phyloP scores from a whole-genome alignment of 2,329 filamentous ascomycete species.

The Niveomyces coronatus region DNA sequence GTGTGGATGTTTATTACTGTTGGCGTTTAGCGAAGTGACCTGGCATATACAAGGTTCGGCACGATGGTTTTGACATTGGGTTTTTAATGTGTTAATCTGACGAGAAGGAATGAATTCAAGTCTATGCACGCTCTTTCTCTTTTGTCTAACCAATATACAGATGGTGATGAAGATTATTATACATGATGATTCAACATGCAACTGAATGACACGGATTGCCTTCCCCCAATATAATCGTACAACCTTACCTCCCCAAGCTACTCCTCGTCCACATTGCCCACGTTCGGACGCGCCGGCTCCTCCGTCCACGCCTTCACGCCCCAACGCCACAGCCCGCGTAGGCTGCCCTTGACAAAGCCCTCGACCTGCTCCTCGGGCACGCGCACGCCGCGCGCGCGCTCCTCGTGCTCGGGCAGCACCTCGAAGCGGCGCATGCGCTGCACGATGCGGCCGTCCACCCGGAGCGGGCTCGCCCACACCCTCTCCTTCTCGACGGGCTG shows the following conservation, averaged over 20 bases:
- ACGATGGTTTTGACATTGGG: no score
- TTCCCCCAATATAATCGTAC: slow-evolving; percentile 6
- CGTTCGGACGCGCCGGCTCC: slow-evolving; percentile 30
- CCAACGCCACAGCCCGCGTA: slow-evolving; percentile 45
- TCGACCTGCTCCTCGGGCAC: slow-evolving; percentile 59
- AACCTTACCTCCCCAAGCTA: neutral
- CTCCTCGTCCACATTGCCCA: slow-evolving; percentile 26
- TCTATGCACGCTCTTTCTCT: no score
- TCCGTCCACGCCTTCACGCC: slow-evolving; percentile 29
- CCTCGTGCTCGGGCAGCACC: slow-evolving; percentile 59
- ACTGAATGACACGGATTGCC: no score
- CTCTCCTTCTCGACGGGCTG: slow-evolving; percentile 45
- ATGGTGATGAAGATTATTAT: no score
- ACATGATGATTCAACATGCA: slow-evolving; percentile 9
- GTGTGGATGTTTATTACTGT: neutral
- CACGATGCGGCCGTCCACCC: slow-evolving; percentile 65
- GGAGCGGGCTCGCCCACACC: slow-evolving; percentile 66
- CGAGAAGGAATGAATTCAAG: no score
- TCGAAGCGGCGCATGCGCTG: slow-evolving; percentile 73
- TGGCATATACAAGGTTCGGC: no score
- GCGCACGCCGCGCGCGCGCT: slow-evolving; percentile 49
- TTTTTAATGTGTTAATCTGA: no score
- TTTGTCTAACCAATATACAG: no score
- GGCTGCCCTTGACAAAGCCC: slow-evolving; percentile 54
- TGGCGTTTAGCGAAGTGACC: no score